Conservation (phyloP, 1,139 yeast species). For the Komagataea norvegica region DNA sequence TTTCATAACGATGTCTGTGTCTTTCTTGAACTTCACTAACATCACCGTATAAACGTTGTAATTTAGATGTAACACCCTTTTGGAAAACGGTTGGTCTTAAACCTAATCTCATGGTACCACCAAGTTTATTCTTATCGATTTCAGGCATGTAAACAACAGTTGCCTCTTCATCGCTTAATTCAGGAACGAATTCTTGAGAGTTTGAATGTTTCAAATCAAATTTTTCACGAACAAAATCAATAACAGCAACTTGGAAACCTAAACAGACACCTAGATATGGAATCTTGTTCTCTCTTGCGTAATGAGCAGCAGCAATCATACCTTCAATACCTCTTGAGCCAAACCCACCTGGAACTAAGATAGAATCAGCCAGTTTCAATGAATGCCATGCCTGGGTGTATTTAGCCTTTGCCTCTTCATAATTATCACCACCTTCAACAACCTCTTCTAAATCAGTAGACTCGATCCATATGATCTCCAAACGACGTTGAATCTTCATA, state of each 20-base stretch:
- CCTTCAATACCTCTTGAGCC: constrained; percentile 98
- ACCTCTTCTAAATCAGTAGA: constrained; percentile 87
- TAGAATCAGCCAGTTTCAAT: constrained; percentile 93
- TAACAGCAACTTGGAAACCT: constrained; percentile 96
- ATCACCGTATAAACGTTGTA: constrained; percentile 79
- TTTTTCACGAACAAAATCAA: constrained; percentile 84
- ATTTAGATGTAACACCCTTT: constrained; percentile 58
- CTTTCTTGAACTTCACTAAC: constrained; percentile 74
- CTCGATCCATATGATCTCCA: constrained; percentile 94
- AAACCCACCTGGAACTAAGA: constrained; percentile 97
- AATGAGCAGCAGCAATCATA: constrained; percentile 94
- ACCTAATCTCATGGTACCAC: constrained; percentile 99
- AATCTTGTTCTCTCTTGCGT: constrained; percentile 91
- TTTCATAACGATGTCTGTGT: constrained; percentile 98
- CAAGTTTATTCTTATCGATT: constrained; percentile 90
- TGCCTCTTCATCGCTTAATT: constrained; percentile 57
- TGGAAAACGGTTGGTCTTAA: constrained; percentile 84
- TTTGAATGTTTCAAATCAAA: constrained; percentile 66
- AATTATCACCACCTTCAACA: constrained; percentile 42
- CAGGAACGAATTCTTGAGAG: constrained; percentile 79
- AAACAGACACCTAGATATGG: constrained; percentile 97
- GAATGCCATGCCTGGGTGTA: constrained; percentile 96
- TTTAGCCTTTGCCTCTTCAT: constrained; percentile 50
- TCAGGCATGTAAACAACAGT: constrained; percentile 98
- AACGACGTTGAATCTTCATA: constrained; percentile 78